phyloP scores from a whole-genome alignment of 2,329 filamentous ascomycete genomes.

The Lasiodiplodia hormozganensis region DNA sequence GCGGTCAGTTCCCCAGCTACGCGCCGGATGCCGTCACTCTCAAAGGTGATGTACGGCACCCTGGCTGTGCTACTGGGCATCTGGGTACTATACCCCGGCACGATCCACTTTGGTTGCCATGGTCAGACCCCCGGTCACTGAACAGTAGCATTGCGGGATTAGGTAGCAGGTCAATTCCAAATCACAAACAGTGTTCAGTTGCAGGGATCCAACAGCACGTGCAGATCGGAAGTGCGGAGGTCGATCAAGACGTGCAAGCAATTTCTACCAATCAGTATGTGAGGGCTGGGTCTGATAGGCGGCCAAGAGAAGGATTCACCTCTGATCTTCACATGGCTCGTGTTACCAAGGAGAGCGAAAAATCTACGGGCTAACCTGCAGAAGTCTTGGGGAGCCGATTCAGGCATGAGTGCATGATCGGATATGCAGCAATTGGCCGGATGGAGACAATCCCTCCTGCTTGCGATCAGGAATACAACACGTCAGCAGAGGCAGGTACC shows the following conservation, averaged over 20 bases:
- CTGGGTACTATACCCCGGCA: constrained; percentile 23
- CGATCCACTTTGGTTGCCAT: background rate
- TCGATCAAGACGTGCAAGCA: background rate
- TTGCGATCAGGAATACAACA: background rate
- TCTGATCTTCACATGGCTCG: background rate
- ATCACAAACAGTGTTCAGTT: background rate
- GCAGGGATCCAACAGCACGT: background rate
- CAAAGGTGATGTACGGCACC: constrained; percentile 2
- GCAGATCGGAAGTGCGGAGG: background rate
- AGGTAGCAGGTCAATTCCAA: background rate
- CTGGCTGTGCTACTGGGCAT: constrained; percentile 11
- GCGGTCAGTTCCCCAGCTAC: background rate
- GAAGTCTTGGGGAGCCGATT: constrained; percentile 7
- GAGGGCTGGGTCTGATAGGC: background rate
- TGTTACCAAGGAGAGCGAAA: background rate
- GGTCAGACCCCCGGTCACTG: background rate
- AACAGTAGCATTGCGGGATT: background rate
- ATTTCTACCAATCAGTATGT: background rate
- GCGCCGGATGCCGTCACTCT: background rate
- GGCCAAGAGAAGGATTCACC: background rate
- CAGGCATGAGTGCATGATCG: constrained; percentile 11
- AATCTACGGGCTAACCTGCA: background rate
- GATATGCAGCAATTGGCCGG: constrained; percentile 1
- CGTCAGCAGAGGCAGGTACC: background rate
- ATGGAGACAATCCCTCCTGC: background rate